phyloP scores from a whole-genome alignment of 2,329 filamentous ascomycete species.

The Neonectria faginata region DNA sequence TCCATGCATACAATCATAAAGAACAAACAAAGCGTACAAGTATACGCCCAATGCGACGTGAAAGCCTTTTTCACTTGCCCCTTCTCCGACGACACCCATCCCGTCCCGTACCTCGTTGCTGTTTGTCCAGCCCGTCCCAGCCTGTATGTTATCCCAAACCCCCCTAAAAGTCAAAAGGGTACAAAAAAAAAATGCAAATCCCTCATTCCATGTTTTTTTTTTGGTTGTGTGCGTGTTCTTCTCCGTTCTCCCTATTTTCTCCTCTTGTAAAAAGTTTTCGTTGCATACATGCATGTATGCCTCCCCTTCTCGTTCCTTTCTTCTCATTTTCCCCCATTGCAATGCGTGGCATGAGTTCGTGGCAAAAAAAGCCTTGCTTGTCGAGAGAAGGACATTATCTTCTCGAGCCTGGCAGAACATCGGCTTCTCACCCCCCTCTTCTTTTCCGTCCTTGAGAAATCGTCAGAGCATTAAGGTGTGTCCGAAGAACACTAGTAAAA shows the following conservation, averaged over 20 bases:
- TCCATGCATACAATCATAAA: constrained; percentile 36
- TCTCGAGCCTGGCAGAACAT: constrained; percentile 21
- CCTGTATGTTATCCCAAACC: constrained; percentile 30
- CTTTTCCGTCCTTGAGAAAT: constrained; percentile 25
- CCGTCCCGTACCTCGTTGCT: constrained; percentile 11
- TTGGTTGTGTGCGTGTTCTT: constrained; percentile 11
- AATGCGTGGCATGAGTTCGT: constrained; percentile 16
- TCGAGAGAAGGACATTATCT: constrained; percentile 26
- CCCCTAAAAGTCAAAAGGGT: constrained; percentile 8
- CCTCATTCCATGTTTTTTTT: constrained; percentile 6
- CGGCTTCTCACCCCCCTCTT: constrained; percentile 6
- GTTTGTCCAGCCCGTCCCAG: constrained; percentile 16
- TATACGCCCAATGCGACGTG: constrained; percentile 29
- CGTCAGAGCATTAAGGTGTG: constrained; percentile 45
- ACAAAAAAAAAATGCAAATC: neutral
- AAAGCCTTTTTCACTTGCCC: constrained; percentile 9
- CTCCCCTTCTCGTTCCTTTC: constrained; percentile 2
- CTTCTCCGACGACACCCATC: constrained; percentile 17
- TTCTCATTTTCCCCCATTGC: constrained; percentile 9
- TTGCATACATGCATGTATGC: neutral
- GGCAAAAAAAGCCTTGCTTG: constrained; percentile 4
- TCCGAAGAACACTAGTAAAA: constrained; percentile 34
- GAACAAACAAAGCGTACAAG: constrained; percentile 22
- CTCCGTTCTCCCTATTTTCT: constrained; percentile 4
- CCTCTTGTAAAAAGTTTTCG: neutral